These are phyloP conservation scores for Papiliotrema terrestris DNA, from an alignment of 1,284 basidiomycete genomes.

Conservation along the genomic window DNA sequence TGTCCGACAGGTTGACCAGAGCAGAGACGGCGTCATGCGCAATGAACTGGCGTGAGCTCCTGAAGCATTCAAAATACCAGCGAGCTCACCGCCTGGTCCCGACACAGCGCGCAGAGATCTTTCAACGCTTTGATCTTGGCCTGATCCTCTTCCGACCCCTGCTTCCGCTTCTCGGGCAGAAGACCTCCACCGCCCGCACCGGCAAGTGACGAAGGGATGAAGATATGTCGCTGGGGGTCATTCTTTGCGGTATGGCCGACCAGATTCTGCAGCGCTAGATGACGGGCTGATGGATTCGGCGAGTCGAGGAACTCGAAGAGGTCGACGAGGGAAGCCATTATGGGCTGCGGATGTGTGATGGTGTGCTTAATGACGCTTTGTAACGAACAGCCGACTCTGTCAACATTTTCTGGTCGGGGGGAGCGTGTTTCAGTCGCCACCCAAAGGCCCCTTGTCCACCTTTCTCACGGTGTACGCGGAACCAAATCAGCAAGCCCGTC, in stretches of 20 bases:
- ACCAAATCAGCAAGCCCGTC: neutral
- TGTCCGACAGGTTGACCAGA: conserved; percentile 90
- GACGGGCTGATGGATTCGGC: conserved; percentile 78
- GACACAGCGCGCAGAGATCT: conserved; percentile 77
- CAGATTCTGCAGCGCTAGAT: conserved; percentile 79
- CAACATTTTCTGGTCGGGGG: neutral
- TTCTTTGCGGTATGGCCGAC: conserved; percentile 72
- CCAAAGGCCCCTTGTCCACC: neutral
- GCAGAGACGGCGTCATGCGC: conserved; percentile 95
- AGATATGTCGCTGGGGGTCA: conserved; percentile 68
- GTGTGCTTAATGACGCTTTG: neutral
- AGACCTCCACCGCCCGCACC: conserved; percentile 53
- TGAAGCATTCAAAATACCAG: neutral
- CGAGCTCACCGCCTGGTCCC: conserved; percentile 69
- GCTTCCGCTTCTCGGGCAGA: conserved; percentile 32
- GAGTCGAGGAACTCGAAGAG: conserved; percentile 82
- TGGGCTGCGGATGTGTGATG: neutral
- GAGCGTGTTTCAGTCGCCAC: too few relatives aligned
- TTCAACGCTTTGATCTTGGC: conserved; percentile 56
- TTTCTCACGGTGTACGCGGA: conserved; percentile 1
- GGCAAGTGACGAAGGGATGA: conserved; percentile 54
- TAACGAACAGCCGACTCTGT: neutral
- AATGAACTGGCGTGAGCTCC: conserved; percentile 58
- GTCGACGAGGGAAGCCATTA: conserved; percentile 54
- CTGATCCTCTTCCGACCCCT: conserved; percentile 57